Conservation (phyloP, 192 early-diverging fungal genomes). For the Entophlyctis helioformis region DNA sequence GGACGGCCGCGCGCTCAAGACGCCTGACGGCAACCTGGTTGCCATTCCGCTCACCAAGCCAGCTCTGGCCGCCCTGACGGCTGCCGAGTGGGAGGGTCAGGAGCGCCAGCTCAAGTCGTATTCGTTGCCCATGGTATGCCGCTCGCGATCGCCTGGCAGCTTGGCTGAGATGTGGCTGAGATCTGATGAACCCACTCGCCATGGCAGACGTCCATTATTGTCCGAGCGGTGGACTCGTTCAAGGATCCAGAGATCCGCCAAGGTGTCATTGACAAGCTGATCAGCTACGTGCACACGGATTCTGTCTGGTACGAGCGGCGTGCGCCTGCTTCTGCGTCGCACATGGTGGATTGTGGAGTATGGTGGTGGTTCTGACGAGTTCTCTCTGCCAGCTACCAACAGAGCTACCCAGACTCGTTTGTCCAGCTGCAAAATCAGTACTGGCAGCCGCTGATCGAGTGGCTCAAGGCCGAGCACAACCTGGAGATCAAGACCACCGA, state of each 20-base stretch:
- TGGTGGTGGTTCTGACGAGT: not conserved
- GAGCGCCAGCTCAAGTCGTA: constrained; percentile 64
- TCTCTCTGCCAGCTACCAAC: constrained; percentile 64
- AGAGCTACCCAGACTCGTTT: constrained; percentile 65
- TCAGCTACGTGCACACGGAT: constrained; percentile 80
- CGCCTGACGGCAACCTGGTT: constrained; percentile 63
- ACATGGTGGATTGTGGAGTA: not conserved
- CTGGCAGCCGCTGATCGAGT: constrained; percentile 71
- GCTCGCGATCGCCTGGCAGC: not conserved
- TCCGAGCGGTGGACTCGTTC: constrained; percentile 70
- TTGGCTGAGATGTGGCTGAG: too few relatives aligned
- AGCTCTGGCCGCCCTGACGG: constrained; percentile 68
- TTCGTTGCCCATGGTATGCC: constrained; percentile 68
- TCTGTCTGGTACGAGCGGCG: constrained; percentile 48
- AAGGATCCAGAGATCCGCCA: constrained; percentile 39
- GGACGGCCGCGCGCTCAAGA: constrained; percentile 72
- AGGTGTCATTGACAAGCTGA: constrained; percentile 62
- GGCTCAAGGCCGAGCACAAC: constrained; percentile 53
- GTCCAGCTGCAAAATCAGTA: constrained; percentile 65
- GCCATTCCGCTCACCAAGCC: constrained; percentile 40
- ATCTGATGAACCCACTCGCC: too few relatives aligned
- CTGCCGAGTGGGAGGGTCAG: constrained; percentile 91
- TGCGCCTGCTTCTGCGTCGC: not conserved
- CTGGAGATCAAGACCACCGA: constrained; percentile 61
- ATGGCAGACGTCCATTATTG: constrained; percentile 74